Base-by-base conservation (phyloP, 2,329 filamentous ascomycete genomes). In the Xylaria sp. region DNA sequence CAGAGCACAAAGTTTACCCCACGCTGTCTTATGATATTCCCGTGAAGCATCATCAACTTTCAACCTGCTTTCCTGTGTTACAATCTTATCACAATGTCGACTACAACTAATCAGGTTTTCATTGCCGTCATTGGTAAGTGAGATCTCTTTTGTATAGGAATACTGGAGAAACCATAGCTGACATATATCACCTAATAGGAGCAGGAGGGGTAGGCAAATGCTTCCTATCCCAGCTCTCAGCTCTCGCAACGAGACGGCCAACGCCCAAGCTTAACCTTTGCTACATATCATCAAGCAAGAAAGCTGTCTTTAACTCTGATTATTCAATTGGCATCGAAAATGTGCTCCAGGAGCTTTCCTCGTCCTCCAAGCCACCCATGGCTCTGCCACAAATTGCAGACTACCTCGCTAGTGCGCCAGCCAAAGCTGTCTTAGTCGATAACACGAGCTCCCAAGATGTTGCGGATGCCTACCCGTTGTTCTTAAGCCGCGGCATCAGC, bases 371-470 rank as follows among this genome's bases (percentile, higher is more conserved):
- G 72, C 83, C 90, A 2, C 88, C 93, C 10, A 87, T 93, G 20
- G 83, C 88, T 46, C 86, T 94, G 55, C 81, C 91, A 52, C 87
- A 95, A 76, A 87, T 97, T 48, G 88, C 91, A 73, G 89, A 91
- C 41, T 97, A 93, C 82, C 90, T 99, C 55, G 88, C 90, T 68
- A 87, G 88, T 52, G 92, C 94, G 0, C 94, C 94, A 2, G 89
- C 90, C 69, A 93, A 92, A 79, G 90, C 92, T 52, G 86, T 99
- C 54, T 85, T 99, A 37, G 91, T 99, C 73, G 96, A 99, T 87
- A 98, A 98, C 84, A 99, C 96, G 62, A 97, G 93, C 82, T 94
- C 93, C 75, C 91, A 95, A 76, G 90, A 92, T 72, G 87, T 99
- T 37, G 96, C 95, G 58, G 88, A 92, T 70, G 83, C 88, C 37